Base-by-base conservation (phyloP, 2,329 filamentous ascomycete species). In the Cladosporium colombiae region DNA sequence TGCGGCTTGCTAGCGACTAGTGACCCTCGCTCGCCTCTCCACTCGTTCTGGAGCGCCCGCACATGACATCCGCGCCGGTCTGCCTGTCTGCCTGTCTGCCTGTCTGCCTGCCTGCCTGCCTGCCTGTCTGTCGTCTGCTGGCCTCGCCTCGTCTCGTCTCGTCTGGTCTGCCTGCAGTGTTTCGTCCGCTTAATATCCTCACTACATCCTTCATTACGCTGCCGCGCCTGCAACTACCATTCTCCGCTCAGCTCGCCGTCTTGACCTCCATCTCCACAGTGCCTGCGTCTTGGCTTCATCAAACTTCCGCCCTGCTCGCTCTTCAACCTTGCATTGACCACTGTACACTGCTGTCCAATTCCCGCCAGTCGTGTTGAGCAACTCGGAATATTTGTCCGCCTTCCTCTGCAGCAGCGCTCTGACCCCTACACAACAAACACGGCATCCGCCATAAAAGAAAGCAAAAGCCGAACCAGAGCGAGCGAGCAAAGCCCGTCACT, bases 41-140 rank as follows among this genome's bases (percentile, higher is more conserved):
- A 59, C 56, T 59, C 56, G 56, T 57, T 57, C 55, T 59, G 56
- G 56, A 59, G 56, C 56, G 56, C 56, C 56, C 56, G 56, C 56
- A 59, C 33, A 35, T 31, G 29, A 59, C 56, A 59, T 59, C 56
- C 56, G 56, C 55, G 21, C 49, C 49, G 27, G 49, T 18, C 46
- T 52, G 46, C 11, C 49, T 50, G 46, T 7, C 46, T 50, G 46
- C n/a, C n/a, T 27, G 11, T 10, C 31, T 57, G 55, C 11, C 49
- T 27, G 40, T n/a, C 40, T n/a, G 53, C 18, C 49, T 14, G 37
- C 18, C 40, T 21, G 37, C 49, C 16, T 13, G 49, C 49, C 27
- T 29, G 3, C 27, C 27, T 29, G 29, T 10, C 29, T 31, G n/a
- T 37, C 31, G 53, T 57, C 29, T 61, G 18, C 57, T 59, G 35